Base-by-base conservation (phyloP, 1,284 basidiomycete genomes). In the Afroboletus lepidellus region DNA sequence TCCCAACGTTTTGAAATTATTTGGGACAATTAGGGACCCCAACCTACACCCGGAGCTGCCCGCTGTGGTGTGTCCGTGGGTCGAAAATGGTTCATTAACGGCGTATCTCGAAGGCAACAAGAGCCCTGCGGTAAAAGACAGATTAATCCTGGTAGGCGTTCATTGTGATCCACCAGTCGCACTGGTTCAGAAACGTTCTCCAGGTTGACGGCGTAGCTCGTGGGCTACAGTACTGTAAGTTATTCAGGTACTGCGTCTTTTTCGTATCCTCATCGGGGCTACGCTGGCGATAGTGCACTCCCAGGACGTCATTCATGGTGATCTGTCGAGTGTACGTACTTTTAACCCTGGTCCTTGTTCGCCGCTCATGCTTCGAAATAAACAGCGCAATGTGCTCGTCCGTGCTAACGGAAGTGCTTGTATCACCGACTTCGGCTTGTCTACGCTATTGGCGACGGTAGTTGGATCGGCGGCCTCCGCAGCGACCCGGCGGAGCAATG, bases 371-470 rank as follows among this genome's bases (percentile, higher is more conserved):
- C 21, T 21, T 32, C 9, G 4, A 36, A 23, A 29, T 13, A 18
- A 5, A 27, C 29, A 50, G 49, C 32, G 36, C 2, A 50, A 50
- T 21, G 45, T 48, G 9, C 24, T 41, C 6, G 37, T 51, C 18
- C 6, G 5, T 13, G 45, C 24, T 2, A 20, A 39, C 11, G 49
- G 30, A 5, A 12, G 37, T 8, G 49, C 49, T 33, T 27, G 16
- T 9, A 39, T 50, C 24, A 23, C 23, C 25, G 49, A 51, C 23
- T 51, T 50, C 41, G 50, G 50, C 13, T 12, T 51, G 46, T 41
- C 45, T 23, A 51, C 12, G n/a, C n/a, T n/a, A n/a, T 8, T 48
- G 24, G 29, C 25, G 9, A 13, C 18, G 9, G 18, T 41, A 16
- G 20, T 25, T 29, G 47, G 32, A 51, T 20, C n/a, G 21, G 3